These are phyloP conservation scores for Fragaria nilgerrensis DNA, from an alignment of 306 rosid genomes.

Conservation along the genomic window DNA sequence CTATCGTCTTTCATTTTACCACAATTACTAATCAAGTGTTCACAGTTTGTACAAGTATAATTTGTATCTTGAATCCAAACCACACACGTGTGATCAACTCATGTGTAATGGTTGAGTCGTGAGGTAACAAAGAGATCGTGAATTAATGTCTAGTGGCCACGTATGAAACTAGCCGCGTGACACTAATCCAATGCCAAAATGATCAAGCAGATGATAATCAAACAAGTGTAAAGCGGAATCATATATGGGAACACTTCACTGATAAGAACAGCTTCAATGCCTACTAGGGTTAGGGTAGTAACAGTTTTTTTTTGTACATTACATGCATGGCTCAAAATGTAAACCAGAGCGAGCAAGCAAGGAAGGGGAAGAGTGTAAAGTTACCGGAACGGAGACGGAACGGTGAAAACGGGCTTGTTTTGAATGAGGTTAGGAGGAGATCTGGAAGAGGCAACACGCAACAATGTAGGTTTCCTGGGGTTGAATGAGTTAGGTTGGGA, in stretches of 20 bases:
- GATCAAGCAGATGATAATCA: not conserved
- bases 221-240: conserved; percentile 3
- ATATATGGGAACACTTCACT: not conserved
- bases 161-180: conserved; percentile 13
- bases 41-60: conserved; percentile 6
- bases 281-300: not conserved
- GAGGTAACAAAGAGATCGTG: not conserved
- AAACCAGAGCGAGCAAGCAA: not conserved
- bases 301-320: not conserved
- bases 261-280: not conserved
- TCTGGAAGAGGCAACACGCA: conserved; percentile 37
- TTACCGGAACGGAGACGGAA: conserved; percentile 73
- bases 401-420: conserved; percentile 76
- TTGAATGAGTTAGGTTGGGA: conserved; percentile 9
- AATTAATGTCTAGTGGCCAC: conserved; percentile 13
- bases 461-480: conserved; percentile 43
- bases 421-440: conserved; percentile 68
- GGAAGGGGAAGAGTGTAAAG: not conserved
- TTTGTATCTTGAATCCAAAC: conserved; percentile 30
- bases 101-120: not conserved
- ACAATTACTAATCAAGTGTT: not conserved
- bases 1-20: not conserved
- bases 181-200: not conserved
- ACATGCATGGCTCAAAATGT: not conserved
- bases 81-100: conserved; percentile 48